phyloP scores from a whole-genome alignment of 352 stramenopile species.

The Albugo candida region DNA sequence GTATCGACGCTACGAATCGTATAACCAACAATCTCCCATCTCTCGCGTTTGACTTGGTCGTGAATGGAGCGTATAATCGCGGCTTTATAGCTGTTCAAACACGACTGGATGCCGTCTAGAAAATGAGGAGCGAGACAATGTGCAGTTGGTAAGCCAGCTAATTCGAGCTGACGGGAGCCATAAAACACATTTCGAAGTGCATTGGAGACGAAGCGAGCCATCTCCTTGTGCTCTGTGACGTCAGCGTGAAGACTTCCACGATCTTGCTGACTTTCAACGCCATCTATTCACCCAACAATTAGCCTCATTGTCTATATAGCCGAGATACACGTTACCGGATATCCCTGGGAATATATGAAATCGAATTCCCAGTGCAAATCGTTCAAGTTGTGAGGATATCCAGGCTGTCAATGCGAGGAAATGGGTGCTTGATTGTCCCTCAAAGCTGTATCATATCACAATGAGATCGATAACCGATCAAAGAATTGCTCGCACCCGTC shows the following conservation, averaged over 20 bases:
- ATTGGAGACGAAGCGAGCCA: constrained; percentile 53
- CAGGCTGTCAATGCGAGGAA: constrained; percentile 65
- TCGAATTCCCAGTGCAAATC: constrained; percentile 50
- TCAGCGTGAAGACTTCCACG: constrained; percentile 26
- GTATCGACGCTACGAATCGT: constrained; percentile 55
- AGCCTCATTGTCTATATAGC: not conserved
- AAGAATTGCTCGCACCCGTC: constrained; percentile 20
- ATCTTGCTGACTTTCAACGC: too few relatives aligned
- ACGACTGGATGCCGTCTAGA: constrained; percentile 28
- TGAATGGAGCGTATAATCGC: constrained; percentile 43
- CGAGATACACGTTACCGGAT: not conserved
- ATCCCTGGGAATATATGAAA: constrained; percentile 50
- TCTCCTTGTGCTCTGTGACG: constrained; percentile 54
- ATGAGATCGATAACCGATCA: not conserved
- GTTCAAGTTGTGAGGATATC: constrained; percentile 59
- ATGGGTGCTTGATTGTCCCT: constrained; percentile 43
- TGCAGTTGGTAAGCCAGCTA: constrained; percentile 51
- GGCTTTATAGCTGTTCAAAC: constrained; percentile 39
- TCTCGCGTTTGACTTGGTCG: constrained; percentile 67
- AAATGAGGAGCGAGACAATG: constrained; percentile 52
- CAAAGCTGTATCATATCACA: constrained; percentile 23
- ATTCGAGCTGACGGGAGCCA: constrained; percentile 50
- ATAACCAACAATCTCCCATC: constrained; percentile 52
- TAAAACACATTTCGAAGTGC: constrained; percentile 68
- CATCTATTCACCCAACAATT: too few relatives aligned